Evolutionary conservation across 1,284 basidiomycete species (phyloP), one percentile per base, ranked within the genome.

Genomic region (Leccinum griseonigrum): DNA sequence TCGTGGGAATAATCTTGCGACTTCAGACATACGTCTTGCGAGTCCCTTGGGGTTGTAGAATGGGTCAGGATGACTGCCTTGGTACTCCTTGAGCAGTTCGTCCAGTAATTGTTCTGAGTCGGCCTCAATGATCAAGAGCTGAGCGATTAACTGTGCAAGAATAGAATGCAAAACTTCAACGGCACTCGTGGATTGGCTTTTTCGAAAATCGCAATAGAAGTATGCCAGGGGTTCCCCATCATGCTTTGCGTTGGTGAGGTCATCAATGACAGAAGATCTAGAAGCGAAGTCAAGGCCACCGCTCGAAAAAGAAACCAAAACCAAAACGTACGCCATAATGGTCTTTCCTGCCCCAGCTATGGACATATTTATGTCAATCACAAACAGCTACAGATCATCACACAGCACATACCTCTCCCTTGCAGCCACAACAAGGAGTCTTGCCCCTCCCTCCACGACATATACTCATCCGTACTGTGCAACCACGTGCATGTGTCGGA

Each of bases 181-280:
- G 3, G 67, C 48, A 14, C 7, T 60, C 1, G 64, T 66, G 0
- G 64, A 66, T 10, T 18, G 26, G 3, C 0, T 3, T 2, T 22
- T 57, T 3, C 61, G 52, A 46, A 68, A 68, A 58, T 66, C 66
- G 3, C 66, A 68, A 48, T 68, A 68, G 32, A 68, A 66, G 26
- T 57, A 63, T 1, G 29, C 54, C 1, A 68, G 34, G 16, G 55
- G 1, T 26, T 63, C 60, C 1, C 22, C 22, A 22, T 58, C 29
- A 1, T 38, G 3, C 13, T 43, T 57, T 4, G 48, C 36, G 6
- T 54, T 4, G 2, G 3, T 0, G 3, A 66, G 48, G 3, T 66
- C 51, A 1, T 68, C 3, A 22, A 66, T 57, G 6, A 46, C 38
- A 3, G 9, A 38, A 28, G 66, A 63, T 3, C 66, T 60, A 2